These are phyloP conservation scores for Globisporangium orthogonon DNA, from an alignment of 352 stramenopile species.

Conservation along the genomic window DNA sequence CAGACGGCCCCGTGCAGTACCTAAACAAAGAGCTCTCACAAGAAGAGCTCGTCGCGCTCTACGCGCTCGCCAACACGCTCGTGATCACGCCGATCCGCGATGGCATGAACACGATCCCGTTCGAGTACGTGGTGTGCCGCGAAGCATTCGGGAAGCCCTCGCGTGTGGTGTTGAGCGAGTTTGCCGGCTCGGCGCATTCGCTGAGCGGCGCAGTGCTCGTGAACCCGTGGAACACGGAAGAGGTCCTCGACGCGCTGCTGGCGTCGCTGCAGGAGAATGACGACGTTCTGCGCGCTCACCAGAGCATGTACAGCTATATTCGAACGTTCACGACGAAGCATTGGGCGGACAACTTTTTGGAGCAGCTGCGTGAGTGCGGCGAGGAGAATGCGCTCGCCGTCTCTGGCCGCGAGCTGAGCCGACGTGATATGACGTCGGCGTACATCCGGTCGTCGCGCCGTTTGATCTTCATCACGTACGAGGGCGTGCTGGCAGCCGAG, in stretches of 20 bases:
- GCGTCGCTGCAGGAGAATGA: conserved; percentile 51
- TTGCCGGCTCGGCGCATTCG: conserved; percentile 85
- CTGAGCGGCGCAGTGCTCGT: conserved; percentile 77
- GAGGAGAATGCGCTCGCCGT: conserved; percentile 66
- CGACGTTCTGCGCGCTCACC: conserved; percentile 62
- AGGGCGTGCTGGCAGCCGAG: conserved; percentile 80
- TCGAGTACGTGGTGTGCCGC: conserved; percentile 88
- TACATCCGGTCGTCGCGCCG: conserved; percentile 62
- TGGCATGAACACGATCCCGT: conserved; percentile 90
- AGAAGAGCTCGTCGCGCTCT: conserved; percentile 87
- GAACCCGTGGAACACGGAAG: conserved; percentile 86
- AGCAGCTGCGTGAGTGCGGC: conserved; percentile 70
- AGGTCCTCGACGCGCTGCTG: conserved; percentile 50
- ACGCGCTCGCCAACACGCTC: conserved; percentile 75
- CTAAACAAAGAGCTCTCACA: conserved; percentile 85
- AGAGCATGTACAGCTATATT: conserved; percentile 83
- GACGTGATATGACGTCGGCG: conserved; percentile 82
- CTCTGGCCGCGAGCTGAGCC: conserved; percentile 68
- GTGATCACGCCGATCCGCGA: conserved; percentile 85
- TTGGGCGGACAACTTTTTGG: conserved; percentile 77
- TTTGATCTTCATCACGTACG: conserved; percentile 87
- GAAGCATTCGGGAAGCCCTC: conserved; percentile 60
- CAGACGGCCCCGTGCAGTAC: conserved; percentile 86
- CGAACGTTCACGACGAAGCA: conserved; percentile 68
- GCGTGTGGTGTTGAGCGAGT: conserved; percentile 88